Evolutionary conservation across 2,329 filamentous ascomycete species (phyloP).

Genomic region (Whalleya microplaca): DNA sequence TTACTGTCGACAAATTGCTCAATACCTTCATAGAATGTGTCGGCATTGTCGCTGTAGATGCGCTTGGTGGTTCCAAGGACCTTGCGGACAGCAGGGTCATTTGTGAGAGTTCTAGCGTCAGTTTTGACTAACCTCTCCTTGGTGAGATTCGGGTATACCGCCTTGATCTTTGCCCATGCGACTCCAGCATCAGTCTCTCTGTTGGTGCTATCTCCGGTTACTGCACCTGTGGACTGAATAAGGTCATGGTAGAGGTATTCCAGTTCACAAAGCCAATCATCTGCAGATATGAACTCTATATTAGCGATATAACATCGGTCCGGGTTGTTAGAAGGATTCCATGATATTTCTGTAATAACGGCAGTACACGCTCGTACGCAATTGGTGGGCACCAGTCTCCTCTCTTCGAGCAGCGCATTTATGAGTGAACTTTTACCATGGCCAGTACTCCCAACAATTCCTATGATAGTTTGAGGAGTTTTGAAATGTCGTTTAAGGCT

Average conservation of each 20-base stretch:
- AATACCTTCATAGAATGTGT: slow-evolving; percentile 49
- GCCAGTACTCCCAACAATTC: slow-evolving; percentile 28
- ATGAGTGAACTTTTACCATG: slow-evolving; percentile 31
- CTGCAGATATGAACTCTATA: slow-evolving; percentile 58
- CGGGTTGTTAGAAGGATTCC: slow-evolving; percentile 50
- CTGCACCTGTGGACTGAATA: slow-evolving; percentile 42
- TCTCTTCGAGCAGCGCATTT: slow-evolving; percentile 28
- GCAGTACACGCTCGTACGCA: slow-evolving; percentile 67
- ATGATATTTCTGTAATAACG: slow-evolving; percentile 63
- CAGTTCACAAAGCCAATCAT: slow-evolving; percentile 59
- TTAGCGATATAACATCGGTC: slow-evolving; percentile 52
- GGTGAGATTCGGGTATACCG: slow-evolving; percentile 38
- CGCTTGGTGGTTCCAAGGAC: slow-evolving; percentile 51
- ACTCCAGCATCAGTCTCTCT: slow-evolving; percentile 48
- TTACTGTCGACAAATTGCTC: slow-evolving; percentile 56
- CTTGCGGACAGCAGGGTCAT: slow-evolving; percentile 40
- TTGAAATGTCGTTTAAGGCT: slow-evolving; percentile 10
- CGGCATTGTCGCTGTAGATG: slow-evolving; percentile 42
- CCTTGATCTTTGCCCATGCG: slow-evolving; percentile 46
- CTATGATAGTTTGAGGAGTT: slow-evolving; percentile 13
- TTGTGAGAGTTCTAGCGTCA: slow-evolving; percentile 45
- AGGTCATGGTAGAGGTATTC: slow-evolving; percentile 53
- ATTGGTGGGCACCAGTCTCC: slow-evolving; percentile 42
- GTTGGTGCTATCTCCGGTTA: slow-evolving; percentile 42
- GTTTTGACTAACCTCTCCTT: slow-evolving; percentile 13